These are phyloP conservation scores for Leccinum subrobustum DNA, from an alignment of 1,284 basidiomycete species.

Conservation along the genomic window DNA sequence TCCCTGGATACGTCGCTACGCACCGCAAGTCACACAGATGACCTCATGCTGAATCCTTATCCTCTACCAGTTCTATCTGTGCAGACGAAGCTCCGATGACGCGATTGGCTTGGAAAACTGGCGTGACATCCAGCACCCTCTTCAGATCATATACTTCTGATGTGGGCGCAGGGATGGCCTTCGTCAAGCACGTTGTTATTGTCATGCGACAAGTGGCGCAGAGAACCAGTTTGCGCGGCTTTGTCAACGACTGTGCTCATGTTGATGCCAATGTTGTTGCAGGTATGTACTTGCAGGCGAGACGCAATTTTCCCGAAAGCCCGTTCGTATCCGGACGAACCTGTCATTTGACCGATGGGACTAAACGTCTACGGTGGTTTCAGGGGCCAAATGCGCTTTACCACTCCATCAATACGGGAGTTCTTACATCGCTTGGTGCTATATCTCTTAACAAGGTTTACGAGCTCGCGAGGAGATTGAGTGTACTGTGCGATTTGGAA, in stretches of 20 bases:
- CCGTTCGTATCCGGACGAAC: slow-evolving; percentile 25
- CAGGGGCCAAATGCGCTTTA: no score
- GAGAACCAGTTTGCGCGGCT: slow-evolving; percentile 32
- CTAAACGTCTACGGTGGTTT: not conserved
- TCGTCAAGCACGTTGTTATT: slow-evolving; percentile 38
- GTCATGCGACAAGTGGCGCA: slow-evolving; percentile 36
- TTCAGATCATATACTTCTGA: not conserved
- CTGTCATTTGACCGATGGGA: not conserved
- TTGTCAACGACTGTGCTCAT: slow-evolving; percentile 35
- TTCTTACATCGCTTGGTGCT: no score
- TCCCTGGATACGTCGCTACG: not conserved
- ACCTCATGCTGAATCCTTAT: not conserved
- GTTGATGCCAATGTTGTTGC: slow-evolving; percentile 34
- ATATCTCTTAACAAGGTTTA: no score
- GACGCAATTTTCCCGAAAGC: slow-evolving; percentile 38
- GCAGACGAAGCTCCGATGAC: slow-evolving; percentile 36
- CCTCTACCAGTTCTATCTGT: slow-evolving; percentile 24
- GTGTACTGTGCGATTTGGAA: no score
- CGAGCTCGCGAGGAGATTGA: no score
- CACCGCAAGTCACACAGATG: no score
- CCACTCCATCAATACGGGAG: no score
- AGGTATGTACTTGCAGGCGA: slow-evolving; percentile 36
- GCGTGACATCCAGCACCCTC: slow-evolving; percentile 27
- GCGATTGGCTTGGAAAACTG: slow-evolving; percentile 35
- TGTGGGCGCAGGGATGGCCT: slow-evolving; percentile 21